Evolutionary conservation across 441 rosid genomes (phyloP).

Genomic region (Lepidium campestre): DNA sequence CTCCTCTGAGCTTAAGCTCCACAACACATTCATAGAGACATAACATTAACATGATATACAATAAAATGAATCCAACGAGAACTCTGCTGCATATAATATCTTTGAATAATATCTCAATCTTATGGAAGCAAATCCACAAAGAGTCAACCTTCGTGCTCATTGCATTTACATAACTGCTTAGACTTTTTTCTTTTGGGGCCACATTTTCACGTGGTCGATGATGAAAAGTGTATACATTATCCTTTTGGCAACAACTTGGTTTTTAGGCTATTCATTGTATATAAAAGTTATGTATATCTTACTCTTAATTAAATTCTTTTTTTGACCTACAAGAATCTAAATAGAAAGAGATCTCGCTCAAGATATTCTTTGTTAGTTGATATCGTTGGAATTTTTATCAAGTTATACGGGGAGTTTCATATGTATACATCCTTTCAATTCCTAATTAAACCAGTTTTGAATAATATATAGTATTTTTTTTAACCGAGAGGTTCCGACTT

Average conservation of each 20-base stretch:
- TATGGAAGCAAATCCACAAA: neutral
- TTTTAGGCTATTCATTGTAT: constrained; percentile 11
- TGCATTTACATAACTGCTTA: constrained; percentile 1
- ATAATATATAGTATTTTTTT: no score
- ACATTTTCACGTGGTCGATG: constrained; percentile 17
- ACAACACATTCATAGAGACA: no score
- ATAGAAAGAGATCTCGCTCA: neutral
- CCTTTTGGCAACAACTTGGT: constrained; percentile 2
- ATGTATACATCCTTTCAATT: neutral
- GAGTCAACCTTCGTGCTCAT: constrained; percentile 20
- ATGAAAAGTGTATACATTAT: neutral
- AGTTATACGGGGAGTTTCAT: neutral
- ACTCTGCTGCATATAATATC: no score
- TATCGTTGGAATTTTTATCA: neutral
- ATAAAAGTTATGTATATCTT: neutral
- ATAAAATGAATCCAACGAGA: no score
- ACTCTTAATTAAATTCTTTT: neutral
- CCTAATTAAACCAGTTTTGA: no score
- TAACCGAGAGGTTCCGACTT: no score
- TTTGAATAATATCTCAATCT: no score
- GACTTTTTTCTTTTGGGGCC: constrained; percentile 3
- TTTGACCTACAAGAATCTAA: neutral
- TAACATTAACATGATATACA: no score
- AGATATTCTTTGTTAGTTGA: neutral
- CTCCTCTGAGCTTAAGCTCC: no score